Conservation (phyloP, 768 basidiomycete genomes). For the Xerocomus spinulosus region DNA sequence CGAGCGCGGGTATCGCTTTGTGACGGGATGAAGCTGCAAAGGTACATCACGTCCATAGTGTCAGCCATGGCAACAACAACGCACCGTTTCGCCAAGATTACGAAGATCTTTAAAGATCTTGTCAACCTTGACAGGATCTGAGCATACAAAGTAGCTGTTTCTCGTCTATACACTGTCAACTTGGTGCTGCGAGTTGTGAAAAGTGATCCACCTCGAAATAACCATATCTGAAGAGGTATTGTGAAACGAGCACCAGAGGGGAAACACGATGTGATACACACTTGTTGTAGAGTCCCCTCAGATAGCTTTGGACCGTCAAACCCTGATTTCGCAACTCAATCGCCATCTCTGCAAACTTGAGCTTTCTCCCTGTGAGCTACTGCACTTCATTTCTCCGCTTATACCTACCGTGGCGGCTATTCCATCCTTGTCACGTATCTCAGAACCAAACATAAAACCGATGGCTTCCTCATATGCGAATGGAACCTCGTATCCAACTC, state of each 20-base stretch:
- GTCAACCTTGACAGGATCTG: conserved; percentile 60
- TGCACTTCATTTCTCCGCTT: not conserved
- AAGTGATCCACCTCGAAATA: conserved; percentile 56
- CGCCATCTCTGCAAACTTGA: conserved; percentile 67
- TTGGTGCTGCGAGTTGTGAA: not conserved
- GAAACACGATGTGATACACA: conserved; percentile 27
- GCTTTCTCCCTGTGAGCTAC: conserved; percentile 34
- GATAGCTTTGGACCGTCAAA: conserved; percentile 49
- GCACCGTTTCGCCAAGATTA: conserved; percentile 43
- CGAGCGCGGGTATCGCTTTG: conserved; percentile 49
- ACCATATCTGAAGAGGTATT: conserved; percentile 51
- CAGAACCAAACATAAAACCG: conserved; percentile 80
- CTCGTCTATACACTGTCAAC: conserved; percentile 47
- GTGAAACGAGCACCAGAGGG: not conserved
- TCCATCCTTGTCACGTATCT: conserved; percentile 85
- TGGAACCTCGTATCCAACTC: conserved; percentile 63
- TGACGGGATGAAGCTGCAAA: conserved; percentile 17
- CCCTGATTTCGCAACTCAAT: conserved; percentile 46
- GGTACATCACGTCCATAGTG: not conserved
- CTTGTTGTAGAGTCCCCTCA: conserved; percentile 62
- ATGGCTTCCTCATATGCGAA: conserved; percentile 94
- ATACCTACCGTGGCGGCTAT: conserved; percentile 68
- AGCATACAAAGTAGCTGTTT: conserved; percentile 80
- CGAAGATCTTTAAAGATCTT: conserved; percentile 66
- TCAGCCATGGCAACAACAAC: conserved; percentile 1